Percentiles rank a stretch among this genome's conserved stretches.
These are phyloP conservation scores for Kluyveromyces siamensis DNA, from an alignment of 805 yeast species.

Conservation along the genomic window DNA sequence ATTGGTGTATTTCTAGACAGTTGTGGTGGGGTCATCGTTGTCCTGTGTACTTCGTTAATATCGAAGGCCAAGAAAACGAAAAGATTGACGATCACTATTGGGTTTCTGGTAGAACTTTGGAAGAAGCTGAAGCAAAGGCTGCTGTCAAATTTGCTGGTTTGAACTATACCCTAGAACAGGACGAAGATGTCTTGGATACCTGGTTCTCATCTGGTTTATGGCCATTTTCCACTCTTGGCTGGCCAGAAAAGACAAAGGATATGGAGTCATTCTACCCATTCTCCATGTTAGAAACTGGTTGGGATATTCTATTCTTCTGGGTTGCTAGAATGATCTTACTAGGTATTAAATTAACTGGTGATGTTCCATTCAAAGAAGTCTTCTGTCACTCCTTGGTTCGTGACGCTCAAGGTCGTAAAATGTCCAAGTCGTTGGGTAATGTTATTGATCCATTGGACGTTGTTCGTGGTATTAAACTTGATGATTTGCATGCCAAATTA, in stretches of 20 bases:
- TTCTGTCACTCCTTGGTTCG: slow-evolving; percentile 97
- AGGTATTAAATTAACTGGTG: slow-evolving; percentile 83
- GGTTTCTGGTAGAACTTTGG: slow-evolving; percentile 80
- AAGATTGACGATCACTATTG: slow-evolving; percentile 62
- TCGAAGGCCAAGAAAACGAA: slow-evolving; percentile 65
- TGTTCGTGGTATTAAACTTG: slow-evolving; percentile 75
- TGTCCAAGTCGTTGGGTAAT: slow-evolving; percentile 97
- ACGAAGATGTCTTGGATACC: slow-evolving; percentile 96
- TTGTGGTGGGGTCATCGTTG: slow-evolving; percentile 98
- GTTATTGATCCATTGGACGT: slow-evolving; percentile 96
- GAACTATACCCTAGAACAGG: slow-evolving; percentile 77
- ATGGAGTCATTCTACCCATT: slow-evolving; percentile 76
- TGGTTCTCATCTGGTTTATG: slow-evolving; percentile 98
- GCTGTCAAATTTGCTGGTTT: slow-evolving; percentile 57
- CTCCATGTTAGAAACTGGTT: slow-evolving; percentile 94
- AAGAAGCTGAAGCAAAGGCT: slow-evolving; percentile 84
- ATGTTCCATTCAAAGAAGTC: slow-evolving; percentile 89
- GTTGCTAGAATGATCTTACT: slow-evolving; percentile 92
- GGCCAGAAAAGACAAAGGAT: slow-evolving; percentile 80
- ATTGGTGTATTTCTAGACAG: slow-evolving; percentile 97
- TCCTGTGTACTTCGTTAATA: slow-evolving; percentile 81
- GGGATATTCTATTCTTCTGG: slow-evolving; percentile 99
- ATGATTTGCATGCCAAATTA: slow-evolving; percentile 71
- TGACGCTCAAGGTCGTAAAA: slow-evolving; percentile 98
- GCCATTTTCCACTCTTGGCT: slow-evolving; percentile 95